These are phyloP conservation scores for Kwoniella sp. DNA, from an alignment of 768 basidiomycete genomes.

Conservation along the genomic window DNA sequence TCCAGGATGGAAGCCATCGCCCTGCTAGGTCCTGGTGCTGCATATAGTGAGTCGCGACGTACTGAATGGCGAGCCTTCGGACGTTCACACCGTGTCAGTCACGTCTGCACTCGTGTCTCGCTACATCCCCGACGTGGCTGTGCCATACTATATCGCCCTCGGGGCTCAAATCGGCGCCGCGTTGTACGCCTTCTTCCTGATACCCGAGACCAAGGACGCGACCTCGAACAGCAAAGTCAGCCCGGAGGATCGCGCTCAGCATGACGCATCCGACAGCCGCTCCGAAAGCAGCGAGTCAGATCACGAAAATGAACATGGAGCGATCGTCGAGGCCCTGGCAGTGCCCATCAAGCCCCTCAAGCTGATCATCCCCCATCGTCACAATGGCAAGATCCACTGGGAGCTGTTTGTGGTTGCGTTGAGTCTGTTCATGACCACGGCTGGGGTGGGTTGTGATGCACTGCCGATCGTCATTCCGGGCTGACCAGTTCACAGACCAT, in stretches of 20 bases:
- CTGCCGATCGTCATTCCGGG: not conserved
- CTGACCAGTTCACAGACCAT: slow-evolving; percentile 22
- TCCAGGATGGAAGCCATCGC: slow-evolving; percentile 40
- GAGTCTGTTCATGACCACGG: slow-evolving; percentile 33
- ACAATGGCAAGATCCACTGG: slow-evolving; percentile 29
- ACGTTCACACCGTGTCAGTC: slow-evolving; percentile 6
- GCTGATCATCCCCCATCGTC: slow-evolving; percentile 32
- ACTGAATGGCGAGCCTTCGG: too few species aligned
- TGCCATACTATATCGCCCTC: slow-evolving; percentile 41
- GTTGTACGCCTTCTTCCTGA: slow-evolving; percentile 25
- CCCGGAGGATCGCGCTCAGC: slow-evolving; percentile 14
- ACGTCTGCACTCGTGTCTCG: slow-evolving; percentile 35
- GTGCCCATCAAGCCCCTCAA: slow-evolving; percentile 34
- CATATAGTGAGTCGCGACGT: slow-evolving; percentile 24
- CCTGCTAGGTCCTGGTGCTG: slow-evolving; percentile 36
- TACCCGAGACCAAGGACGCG: slow-evolving; percentile 30
- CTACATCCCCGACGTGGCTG: slow-evolving; percentile 28
- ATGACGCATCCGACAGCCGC: slow-evolving; percentile 1
- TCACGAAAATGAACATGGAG: not conserved
- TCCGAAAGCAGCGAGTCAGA: not conserved
- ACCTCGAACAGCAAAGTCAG: slow-evolving; percentile 5
- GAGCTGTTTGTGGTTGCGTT: slow-evolving; percentile 32
- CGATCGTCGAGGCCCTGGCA: slow-evolving; percentile 19
- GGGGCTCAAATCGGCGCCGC: slow-evolving; percentile 29
- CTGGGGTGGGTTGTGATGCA: slow-evolving; percentile 25